Evolutionary conservation across 129 eudicot genomes (phyloP).

Genomic region (Daucus carota): DH1_v3.0 NC_030383.2:4239001-4239500

Average conservation of each 20-base stretch:
- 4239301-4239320: conserved; percentile 18
- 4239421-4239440: conserved; percentile 91
- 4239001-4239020: no score
- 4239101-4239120: no score
- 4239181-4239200: no score
- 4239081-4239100: no score
- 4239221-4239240: background rate
- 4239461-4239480: conserved; percentile 74
- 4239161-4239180: no score
- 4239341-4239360: conserved; percentile 21
- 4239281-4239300: conserved; percentile 68
- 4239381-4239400: conserved; percentile 72
- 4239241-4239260: background rate
- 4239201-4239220: no score
- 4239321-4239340: conserved; percentile 18
- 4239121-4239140: no score
- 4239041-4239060: no score
- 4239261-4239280: background rate
- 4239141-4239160: no score
- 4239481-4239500: conserved; percentile 55
- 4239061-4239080: no score
- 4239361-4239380: conserved; percentile 69
- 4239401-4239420: conserved; percentile 64
- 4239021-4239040: no score
- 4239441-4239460: conserved; percentile 39